Base-by-base conservation (phyloP, 495 filamentous ascomycete species). In the Apiosordaria backusii region DNA sequence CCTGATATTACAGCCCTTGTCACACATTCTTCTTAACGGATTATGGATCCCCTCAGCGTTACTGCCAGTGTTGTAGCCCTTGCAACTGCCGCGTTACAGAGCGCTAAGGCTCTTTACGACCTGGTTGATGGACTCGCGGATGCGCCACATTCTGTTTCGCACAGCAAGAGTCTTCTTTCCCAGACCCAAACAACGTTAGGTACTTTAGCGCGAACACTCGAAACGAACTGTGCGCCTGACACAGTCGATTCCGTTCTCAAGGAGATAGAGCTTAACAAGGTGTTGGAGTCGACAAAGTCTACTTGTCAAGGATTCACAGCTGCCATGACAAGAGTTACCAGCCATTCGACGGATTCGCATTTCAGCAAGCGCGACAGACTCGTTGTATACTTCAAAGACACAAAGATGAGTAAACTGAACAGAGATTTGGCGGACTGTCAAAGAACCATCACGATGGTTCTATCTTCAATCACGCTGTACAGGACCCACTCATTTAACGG, bases 401-500 rank as follows among this genome's bases (percentile, higher is more conserved):
- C 52, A 50, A 50, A 52, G 60, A 52, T 62, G n/a, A 63, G 35
- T 24, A 57, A 52, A 40, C 50, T 57, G 24, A 63, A 63, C 54
- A 63, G 19, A 50, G 61, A 57, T 26, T 63, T 63, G 50, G 61
- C 50, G 1, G 61, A 63, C 50, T 63, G 25, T 57, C 61, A 63
- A 50, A 63, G 61, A 25, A 63, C 61, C 29, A 63, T 63, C 52
- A 63, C 61, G 16, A 57, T 57, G 50, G 52, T 63, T 63, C 27
- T 63, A 13, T 55, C 61, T 57, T 63, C 61, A n/a, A 35, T 63
- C 50, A 63, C 50, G 26, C 61, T 63, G 50, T 63, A 63, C 16
- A 40, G 21, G 25, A n/a, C 61, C 52, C 61, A 55, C 61, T n/a
- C 10, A n/a, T 63, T 15, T 26, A 1, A 22, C 10, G 13, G 50